phyloP scores from a whole-genome alignment of 176 grass and related monocot species.

The Raddia distichophylla region DNA sequence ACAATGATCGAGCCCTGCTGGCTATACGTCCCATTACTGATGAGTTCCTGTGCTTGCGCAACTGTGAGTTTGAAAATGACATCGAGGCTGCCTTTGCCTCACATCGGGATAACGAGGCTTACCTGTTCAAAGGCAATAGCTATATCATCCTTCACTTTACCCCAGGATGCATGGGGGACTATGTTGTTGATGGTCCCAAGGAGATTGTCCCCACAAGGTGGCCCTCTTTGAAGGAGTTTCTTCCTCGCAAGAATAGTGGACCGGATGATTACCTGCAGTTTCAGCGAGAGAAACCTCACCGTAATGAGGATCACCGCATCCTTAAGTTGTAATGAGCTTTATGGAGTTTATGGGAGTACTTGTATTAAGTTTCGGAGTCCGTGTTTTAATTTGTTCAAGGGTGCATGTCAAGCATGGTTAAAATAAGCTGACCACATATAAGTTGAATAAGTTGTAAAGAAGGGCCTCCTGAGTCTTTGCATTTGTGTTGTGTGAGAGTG shows the following conservation, averaged over 20 bases:
- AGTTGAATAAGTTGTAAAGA: no score
- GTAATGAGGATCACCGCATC: no score
- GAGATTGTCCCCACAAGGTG: not conserved
- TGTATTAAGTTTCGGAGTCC: no score
- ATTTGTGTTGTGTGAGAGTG: no score
- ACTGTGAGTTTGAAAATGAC: not conserved
- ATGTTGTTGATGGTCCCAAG: not conserved
- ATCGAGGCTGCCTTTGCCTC: constrained; percentile 24
- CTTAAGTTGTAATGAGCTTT: no score
- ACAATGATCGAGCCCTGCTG: not conserved
- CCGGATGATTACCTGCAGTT: not conserved
- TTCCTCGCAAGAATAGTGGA: not conserved
- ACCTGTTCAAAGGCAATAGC: not conserved
- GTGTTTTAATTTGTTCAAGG: no score
- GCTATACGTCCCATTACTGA: not conserved
- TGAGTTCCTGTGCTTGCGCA: not conserved
- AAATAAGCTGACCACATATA: no score
- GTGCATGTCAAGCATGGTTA: no score
- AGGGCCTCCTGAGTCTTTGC: no score
- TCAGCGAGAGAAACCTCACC: no score
- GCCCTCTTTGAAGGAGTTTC: not conserved
- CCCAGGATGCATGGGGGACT: not conserved
- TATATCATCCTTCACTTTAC: not conserved
- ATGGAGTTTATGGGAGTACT: no score
- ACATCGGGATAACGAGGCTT: not conserved